Base-by-base conservation (phyloP, 1,284 basidiomycete genomes). In the Sporisorium exsertum region DNA sequence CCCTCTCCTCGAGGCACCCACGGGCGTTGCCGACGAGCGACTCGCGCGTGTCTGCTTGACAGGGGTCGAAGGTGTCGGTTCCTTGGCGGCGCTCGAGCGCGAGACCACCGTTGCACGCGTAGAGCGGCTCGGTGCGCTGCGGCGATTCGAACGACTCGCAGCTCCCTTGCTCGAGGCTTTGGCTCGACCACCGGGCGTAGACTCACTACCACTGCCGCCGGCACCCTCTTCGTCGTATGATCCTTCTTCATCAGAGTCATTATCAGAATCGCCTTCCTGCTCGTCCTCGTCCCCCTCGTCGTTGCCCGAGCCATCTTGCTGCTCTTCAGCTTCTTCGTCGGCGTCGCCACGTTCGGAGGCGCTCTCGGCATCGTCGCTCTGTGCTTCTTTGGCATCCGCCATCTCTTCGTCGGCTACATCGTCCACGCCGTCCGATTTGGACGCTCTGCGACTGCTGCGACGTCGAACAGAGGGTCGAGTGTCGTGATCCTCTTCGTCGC, bases 311-410 rank as follows among this genome's bases (percentile, higher is more conserved):
- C 32, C 64, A 0, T 55, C 62, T 12, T 57, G 55, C 40, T 55
- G 37, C 12, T 71, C 66, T 4, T 56, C 69, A 27, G 33, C 69
- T 27, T 77, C 66, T 29, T 76, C 58, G 50, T 73, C 55, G 42
- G 55, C 52, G 40, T 62, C 55, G 10, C 40, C 50, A 0, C 42
- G 51, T 20, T 59, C 66, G 10, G 66, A 63, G 8, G 46, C 67
- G 16, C 66, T 75, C 49, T 64, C 71, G 26, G 61, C 52, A 1
- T 15, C 68, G 16, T 69, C 60, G 58, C 68, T 75, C 49, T 75
- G 72, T 50, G 66, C 59, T n/a, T 72, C 73, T 26, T 72, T 69
- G 20, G 58, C 69, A 33, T 72, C 71, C 15, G 64, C 54, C 62
- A 69, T 74, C 54, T 77, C 75, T 45, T 72, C 71, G 42, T 70